Base-by-base conservation (phyloP, 495 filamentous ascomycete species). In the Wilcoxina mikolae region DNA sequence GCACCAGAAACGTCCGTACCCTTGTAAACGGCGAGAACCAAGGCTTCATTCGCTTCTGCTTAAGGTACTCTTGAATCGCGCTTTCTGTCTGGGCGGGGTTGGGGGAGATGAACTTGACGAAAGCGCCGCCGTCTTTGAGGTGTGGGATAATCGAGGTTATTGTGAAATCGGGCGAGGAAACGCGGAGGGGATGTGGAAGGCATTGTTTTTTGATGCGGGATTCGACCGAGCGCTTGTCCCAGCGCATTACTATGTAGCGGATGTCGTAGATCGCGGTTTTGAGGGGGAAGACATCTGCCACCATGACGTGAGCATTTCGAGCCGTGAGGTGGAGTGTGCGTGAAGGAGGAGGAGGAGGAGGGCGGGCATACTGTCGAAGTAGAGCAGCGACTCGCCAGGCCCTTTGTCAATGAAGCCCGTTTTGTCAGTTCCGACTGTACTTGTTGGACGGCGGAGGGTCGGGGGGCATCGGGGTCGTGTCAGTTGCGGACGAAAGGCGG, bases 51-150 rank as follows among this genome's bases (percentile, higher is more conserved):
- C 79, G 80, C n/a, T 81, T 72, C 46, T 87, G 70, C 41, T 74
- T 68, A 0, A 95, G 71, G 56, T 83, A 72, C 0, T 68, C 56
- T 23, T 74, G 70, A 2, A 83, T 59, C 0, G 66, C 65, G 38
- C 63, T 61, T 66, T 83, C 81, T 22, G 94, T 76, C 20, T 83
- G 78, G 9, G 73, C 66, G 0, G 71, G 68, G 15, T 78, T 69
- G 4, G 74, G 74, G 4, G 73, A 73, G 28, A 31, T 31, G 68
- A 93, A 91, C 66, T 94, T 95, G 60, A 95, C 79, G 68, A 91
- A 96, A 5, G 87, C 86, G 7, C 93, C 91, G 22, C 90, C 93
- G 65, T 98, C 91, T 60, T 90, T 88, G 26, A 89, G 71, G 18
- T 87, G 77, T 1, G 88, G 85, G 42, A 94, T 60, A 31, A 94